Evolutionary conservation across 1,284 basidiomycete genomes (phyloP), one percentile per base, ranked within the genome.

Genomic region (Volvariella volvacea): DNA sequence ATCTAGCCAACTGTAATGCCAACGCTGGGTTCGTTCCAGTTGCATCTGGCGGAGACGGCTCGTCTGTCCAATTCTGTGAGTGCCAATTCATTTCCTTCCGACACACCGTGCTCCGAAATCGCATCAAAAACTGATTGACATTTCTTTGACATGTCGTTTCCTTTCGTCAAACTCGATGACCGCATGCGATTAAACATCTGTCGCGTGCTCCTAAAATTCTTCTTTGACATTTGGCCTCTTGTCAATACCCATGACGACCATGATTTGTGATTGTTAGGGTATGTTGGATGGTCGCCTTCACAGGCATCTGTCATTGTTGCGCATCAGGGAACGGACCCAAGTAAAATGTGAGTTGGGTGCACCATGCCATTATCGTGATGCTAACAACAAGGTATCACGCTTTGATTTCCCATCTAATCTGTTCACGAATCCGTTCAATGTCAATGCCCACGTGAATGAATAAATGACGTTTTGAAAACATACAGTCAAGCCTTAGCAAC

Each of bases 311-410:
- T 75, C 33, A 66, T 77, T 31, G 73, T 77, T 10, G 61, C 62
- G 12, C 74, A 77, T 51, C 72, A 78, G 53, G 75, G 75, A n/a
- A 77, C 75, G 1, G 60, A 77, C 50, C 46, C 63, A 2, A 56
- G 58, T 9, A 40, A 71, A 42, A 61, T 78, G 74, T 76, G 30
- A 42, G 70, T 55, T 33, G 3, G 15, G 37, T 22, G 3, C 25
- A 12, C 12, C 25, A 28, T 28, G 25, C 25, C 6, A 12, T 28
- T 28, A 6, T 31, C 3, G 9, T 10, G 17, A 10, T 31, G 9
- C 39, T 7, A 39, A 22, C 4, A 32, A 15, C 16, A 10, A 33
- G 7, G 19, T 20, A 34, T n/a, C 37, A 8, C 20, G n/a, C n/a
- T 4, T 30, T 22, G 9, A 4, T 9, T 20, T 31, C 10, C 21